Evolutionary conservation across 768 basidiomycete species (phyloP).

Genomic region (Saitozyma podzolica): DNA sequence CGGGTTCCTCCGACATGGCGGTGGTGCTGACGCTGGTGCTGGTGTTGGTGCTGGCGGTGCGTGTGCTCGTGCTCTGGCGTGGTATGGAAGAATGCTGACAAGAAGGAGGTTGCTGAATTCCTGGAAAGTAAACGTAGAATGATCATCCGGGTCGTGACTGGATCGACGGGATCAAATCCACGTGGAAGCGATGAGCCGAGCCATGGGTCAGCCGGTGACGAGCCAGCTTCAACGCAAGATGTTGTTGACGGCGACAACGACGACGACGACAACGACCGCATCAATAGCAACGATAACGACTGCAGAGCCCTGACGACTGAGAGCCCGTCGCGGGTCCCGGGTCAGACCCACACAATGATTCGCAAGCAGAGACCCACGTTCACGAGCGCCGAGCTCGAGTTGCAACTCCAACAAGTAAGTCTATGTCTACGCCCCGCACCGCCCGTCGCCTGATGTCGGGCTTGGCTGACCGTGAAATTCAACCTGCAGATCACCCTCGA

Average conservation of each 20-base stretch:
- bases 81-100: not conserved
- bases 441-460: no score
- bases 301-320: not conserved
- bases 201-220: no score
- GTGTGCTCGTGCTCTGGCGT: not conserved
- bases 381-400: constrained; percentile 47
- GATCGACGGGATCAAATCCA: not conserved
- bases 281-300: not conserved
- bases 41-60: not conserved
- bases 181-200: no score
- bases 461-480: not conserved
- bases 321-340: not conserved
- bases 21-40: not conserved
- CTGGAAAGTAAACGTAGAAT: not conserved
- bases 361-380: constrained; percentile 41
- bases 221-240: not conserved
- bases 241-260: not conserved
- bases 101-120: not conserved
- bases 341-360: constrained; percentile 22
- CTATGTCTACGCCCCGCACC: not conserved
- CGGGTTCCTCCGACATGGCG: constrained; percentile 24
- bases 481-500: constrained; percentile 43
- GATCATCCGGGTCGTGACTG: not conserved
- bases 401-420: constrained; percentile 48
- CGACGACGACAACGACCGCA: no score